Conservation (phyloP, 495 filamentous ascomycete species). For the Podospora didyma region DNA sequence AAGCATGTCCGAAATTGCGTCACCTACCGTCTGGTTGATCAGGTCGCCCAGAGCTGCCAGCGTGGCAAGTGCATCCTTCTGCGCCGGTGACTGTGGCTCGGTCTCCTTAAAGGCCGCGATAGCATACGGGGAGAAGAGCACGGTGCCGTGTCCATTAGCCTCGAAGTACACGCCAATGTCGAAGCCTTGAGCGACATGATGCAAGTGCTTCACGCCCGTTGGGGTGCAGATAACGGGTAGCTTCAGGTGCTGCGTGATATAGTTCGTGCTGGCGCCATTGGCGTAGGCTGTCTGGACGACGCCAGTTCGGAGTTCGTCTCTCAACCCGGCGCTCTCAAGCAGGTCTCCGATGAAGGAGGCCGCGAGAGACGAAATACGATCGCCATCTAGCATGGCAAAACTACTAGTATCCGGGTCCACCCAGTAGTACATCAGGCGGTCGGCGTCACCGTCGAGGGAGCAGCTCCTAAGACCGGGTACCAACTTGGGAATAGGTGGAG, state of each 20-base stretch:
- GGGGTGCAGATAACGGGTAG: constrained; percentile 89
- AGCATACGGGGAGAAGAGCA: constrained; percentile 84
- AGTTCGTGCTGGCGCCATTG: constrained; percentile 91
- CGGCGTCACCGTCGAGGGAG: constrained; percentile 92
- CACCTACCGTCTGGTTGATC: constrained; percentile 97
- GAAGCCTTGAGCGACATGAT: constrained; percentile 86
- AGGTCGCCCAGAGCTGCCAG: constrained; percentile 77
- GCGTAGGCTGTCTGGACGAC: constrained; percentile 97
- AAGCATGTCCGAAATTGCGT: constrained; percentile 93
- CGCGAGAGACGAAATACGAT: constrained; percentile 92
- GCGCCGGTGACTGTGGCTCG: constrained; percentile 85
- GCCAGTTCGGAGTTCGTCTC: constrained; percentile 77
- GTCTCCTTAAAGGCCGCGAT: constrained; percentile 69
- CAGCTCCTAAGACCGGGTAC: constrained; percentile 73
- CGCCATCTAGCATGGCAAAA: constrained; percentile 91
- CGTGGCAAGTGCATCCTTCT: constrained; percentile 77
- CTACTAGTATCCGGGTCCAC: constrained; percentile 69
- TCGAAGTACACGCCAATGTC: constrained; percentile 98
- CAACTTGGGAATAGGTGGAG: constrained; percentile 78
- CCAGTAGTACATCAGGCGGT: constrained; percentile 95
- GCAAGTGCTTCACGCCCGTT: constrained; percentile 95
- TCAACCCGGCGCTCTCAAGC: constrained; percentile 70
- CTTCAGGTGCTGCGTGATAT: constrained; percentile 81
- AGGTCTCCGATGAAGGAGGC: constrained; percentile 93
- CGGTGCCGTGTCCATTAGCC: constrained; percentile 95